phyloP scores from a whole-genome alignment of 2,329 filamentous ascomycete genomes.

The Sclerotinia trifoliorum region DNA sequence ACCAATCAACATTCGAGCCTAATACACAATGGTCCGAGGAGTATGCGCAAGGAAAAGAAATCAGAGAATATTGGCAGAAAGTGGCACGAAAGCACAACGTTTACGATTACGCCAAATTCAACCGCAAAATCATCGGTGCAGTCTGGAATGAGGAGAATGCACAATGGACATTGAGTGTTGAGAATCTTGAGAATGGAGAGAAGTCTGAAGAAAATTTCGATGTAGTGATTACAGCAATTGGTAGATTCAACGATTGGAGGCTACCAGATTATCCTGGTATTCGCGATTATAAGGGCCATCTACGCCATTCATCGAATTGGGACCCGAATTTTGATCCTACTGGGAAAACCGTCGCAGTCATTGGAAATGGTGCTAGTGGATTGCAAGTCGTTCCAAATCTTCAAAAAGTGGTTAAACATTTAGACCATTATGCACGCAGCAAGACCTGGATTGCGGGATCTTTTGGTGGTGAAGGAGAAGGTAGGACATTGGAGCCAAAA shows the following conservation, averaged over 20 bases:
- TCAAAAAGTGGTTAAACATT: conserved; percentile 30
- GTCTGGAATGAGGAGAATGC: conserved; percentile 53
- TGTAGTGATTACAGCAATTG: conserved; percentile 61
- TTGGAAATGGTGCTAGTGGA: conserved; percentile 51
- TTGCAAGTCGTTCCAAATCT: conserved; percentile 53
- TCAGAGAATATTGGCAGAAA: conserved; percentile 63
- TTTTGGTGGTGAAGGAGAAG: conserved; percentile 43
- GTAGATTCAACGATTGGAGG: conserved; percentile 65
- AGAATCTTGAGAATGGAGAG: conserved; percentile 43
- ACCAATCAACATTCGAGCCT: conserved; percentile 56
- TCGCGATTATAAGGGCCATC: conserved; percentile 46
- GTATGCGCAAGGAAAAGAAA: conserved; percentile 66
- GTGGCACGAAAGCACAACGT: conserved; percentile 64
- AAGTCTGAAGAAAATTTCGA: conserved; percentile 51
- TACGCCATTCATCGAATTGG: conserved; percentile 62
- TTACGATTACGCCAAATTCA: conserved; percentile 56
- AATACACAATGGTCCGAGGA: conserved; percentile 68
- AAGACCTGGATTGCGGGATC: conserved; percentile 59
- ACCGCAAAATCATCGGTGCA: conserved; percentile 54
- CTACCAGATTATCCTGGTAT: conserved; percentile 60
- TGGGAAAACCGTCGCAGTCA: conserved; percentile 49
- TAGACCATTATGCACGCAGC: conserved; percentile 43
- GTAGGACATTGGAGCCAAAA: conserved; percentile 48
- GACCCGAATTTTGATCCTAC: conserved; percentile 50
- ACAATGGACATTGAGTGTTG: conserved; percentile 50